These are phyloP conservation scores for Serendipita sp. DNA, from an alignment of 768 basidiomycete genomes.

Conservation along the genomic window DNA sequence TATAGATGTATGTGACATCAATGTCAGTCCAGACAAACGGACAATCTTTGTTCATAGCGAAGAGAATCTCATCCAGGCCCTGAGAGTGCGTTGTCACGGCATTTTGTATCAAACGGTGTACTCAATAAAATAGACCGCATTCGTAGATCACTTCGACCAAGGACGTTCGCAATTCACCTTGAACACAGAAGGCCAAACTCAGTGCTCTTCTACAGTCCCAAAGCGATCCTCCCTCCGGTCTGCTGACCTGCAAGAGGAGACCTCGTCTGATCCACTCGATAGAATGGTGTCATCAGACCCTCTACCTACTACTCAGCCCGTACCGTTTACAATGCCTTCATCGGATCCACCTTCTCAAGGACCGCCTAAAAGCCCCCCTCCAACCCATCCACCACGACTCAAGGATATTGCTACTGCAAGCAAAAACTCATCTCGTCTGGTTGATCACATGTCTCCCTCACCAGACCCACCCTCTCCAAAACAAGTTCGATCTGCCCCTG, in stretches of 20 bases:
- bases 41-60: slow-evolving; percentile 87
- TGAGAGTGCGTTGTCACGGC: slow-evolving; percentile 42
- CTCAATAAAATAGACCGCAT: slow-evolving; percentile 30
- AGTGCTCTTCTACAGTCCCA: not conserved
- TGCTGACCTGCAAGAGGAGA: too few relatives aligned
- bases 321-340: not conserved
- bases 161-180: slow-evolving; percentile 48
- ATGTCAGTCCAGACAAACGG: slow-evolving; percentile 94
- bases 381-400: not conserved
- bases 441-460: slow-evolving; percentile 4
- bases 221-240: not conserved
- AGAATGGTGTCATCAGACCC: not conserved
- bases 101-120: not conserved
- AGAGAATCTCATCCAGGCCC: slow-evolving; percentile 51
- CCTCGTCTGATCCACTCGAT: too few relatives aligned
- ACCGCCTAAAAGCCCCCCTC: not conserved
- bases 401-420: not conserved
- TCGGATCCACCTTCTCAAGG: not conserved
- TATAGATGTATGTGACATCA: slow-evolving; percentile 72
- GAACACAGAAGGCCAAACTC: not conserved
- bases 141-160: slow-evolving; percentile 53
- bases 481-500: too few relatives aligned
- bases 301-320: not conserved
- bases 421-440: not conserved
- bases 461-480: not conserved